These are phyloP conservation scores for Chaetoscypha palmicola DNA, from an alignment of 2,329 filamentous ascomycete genomes.

Conservation along the genomic window DNA sequence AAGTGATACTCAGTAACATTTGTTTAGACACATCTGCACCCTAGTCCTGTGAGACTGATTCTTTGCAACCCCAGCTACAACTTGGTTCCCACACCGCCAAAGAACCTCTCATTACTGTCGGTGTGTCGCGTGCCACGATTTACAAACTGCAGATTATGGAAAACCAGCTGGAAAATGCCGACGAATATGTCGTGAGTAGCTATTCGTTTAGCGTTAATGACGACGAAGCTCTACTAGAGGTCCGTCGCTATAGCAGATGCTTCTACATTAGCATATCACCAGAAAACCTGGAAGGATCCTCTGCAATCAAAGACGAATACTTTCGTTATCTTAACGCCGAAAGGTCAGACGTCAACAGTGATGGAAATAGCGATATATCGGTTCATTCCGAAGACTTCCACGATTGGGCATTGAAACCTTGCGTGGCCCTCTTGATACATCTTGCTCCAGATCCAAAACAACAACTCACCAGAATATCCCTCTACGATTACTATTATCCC, in stretches of 20 bases:
- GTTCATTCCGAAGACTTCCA: slow-evolving; percentile 15
- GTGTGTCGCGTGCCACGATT: no score
- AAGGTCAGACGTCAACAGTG: slow-evolving; percentile 10
- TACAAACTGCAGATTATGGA: no score
- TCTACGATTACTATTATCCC: slow-evolving; percentile 16
- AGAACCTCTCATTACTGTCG: no score
- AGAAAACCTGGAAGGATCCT: slow-evolving; percentile 12
- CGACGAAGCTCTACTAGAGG: slow-evolving; percentile 12
- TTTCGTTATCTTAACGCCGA: slow-evolving; percentile 12
- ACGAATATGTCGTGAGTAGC: slow-evolving; percentile 15
- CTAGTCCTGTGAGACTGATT: no score
- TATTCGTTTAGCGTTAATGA: slow-evolving; percentile 8
- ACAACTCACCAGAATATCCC: slow-evolving; percentile 7
- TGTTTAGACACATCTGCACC: no score
- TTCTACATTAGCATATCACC: slow-evolving; percentile 15
- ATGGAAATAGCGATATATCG: slow-evolving; percentile 5
- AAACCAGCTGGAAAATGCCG: no score
- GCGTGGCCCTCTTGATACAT: slow-evolving; percentile 12
- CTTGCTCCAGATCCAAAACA: slow-evolving; percentile 13
- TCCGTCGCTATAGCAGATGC: slow-evolving; percentile 14
- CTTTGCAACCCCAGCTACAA: no score
- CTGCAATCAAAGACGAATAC: slow-evolving; percentile 15
- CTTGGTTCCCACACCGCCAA: no score
- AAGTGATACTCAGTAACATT: no score
- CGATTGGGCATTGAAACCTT: slow-evolving; percentile 14